These are phyloP conservation scores for Glycine latifolia DNA, from an alignment of 306 rosid species.

Conservation along the genomic window DNA sequence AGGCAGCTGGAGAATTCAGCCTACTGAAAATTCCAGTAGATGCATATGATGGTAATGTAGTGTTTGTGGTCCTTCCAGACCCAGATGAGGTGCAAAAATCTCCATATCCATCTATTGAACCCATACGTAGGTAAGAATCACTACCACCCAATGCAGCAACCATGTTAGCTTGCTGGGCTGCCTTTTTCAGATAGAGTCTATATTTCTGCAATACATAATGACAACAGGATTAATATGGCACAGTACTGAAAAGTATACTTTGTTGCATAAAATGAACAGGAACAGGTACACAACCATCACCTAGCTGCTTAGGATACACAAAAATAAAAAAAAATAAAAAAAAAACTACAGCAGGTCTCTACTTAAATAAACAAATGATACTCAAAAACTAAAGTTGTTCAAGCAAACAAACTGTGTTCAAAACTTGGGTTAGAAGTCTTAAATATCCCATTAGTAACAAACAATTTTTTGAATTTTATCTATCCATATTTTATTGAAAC, in stretches of 20 bases:
- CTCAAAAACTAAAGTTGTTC: neutral
- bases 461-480: neutral
- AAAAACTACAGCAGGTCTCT: too few relatives aligned
- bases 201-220: slow-evolving; percentile 67
- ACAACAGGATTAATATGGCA: slow-evolving; percentile 17
- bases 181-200: slow-evolving; percentile 72
- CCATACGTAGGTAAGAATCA: slow-evolving; percentile 61
- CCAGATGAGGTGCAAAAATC: slow-evolving; percentile 59
- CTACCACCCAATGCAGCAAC: slow-evolving; percentile 61
- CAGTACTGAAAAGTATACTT: neutral
- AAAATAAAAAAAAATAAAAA: too few relatives aligned
- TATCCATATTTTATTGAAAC: neutral
- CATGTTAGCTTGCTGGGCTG: slow-evolving; percentile 63
- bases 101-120: slow-evolving; percentile 64
- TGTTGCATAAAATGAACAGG: neutral
- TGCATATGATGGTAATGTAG: slow-evolving; percentile 64
- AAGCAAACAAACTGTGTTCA: slow-evolving; percentile 4
- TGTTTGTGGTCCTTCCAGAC: slow-evolving; percentile 61
- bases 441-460: neutral
- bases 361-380: too few relatives aligned
- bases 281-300: neutral
- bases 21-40: slow-evolving; percentile 69
- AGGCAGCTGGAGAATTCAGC: slow-evolving; percentile 71
- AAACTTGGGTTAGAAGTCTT: neutral
- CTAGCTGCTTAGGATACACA: neutral